A percentile compares a stretch with the other conserved stretches of the same genome.
phyloP scores from a whole-genome alignment of 257 asterid genomes.

The Przewalskia tangutica region DNA sequence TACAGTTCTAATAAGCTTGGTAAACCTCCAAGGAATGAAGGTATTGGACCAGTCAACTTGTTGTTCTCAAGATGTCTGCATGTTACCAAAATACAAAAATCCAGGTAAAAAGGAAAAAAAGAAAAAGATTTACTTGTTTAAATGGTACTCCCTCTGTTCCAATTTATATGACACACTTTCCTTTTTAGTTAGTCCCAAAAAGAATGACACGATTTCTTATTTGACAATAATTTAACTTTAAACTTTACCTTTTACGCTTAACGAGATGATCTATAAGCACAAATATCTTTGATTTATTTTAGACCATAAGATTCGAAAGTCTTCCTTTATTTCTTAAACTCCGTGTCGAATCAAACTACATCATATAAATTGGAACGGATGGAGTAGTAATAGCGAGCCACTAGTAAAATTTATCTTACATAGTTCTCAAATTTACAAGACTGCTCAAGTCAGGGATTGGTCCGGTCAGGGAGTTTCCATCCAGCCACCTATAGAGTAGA shows the following conservation, averaged over 20 bases:
- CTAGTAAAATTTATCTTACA: conserved; percentile 39
- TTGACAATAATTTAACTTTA: too few relatives aligned
- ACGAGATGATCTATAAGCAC: too few relatives aligned
- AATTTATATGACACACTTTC: too few relatives aligned
- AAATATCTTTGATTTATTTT: too few relatives aligned
- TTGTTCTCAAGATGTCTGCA: conserved; percentile 96
- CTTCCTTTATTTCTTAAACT: too few relatives aligned
- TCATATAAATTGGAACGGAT: too few relatives aligned
- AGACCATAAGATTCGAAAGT: too few relatives aligned
- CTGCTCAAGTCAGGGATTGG: conserved; percentile 69
- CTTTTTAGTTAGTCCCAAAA: too few relatives aligned
- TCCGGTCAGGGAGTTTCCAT: conserved; percentile 58
- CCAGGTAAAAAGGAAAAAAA: background rate
- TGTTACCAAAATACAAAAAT: background rate
- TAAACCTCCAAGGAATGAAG: conserved; percentile 58
- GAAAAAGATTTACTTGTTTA: background rate
- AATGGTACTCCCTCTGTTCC: background rate
- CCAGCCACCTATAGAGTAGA: conserved; percentile 61
- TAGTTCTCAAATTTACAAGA: conserved; percentile 59
- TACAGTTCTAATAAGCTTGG: conserved; percentile 74
- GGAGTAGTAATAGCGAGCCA: background rate
- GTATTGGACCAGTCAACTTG: conserved; percentile 56
- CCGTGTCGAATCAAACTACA: too few relatives aligned
- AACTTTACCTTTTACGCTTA: too few relatives aligned
- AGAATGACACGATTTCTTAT: too few relatives aligned